Evolutionary conservation across 176 grass and related monocot species (phyloP).

Genomic region (Bonia amplexicaulis): DNA sequence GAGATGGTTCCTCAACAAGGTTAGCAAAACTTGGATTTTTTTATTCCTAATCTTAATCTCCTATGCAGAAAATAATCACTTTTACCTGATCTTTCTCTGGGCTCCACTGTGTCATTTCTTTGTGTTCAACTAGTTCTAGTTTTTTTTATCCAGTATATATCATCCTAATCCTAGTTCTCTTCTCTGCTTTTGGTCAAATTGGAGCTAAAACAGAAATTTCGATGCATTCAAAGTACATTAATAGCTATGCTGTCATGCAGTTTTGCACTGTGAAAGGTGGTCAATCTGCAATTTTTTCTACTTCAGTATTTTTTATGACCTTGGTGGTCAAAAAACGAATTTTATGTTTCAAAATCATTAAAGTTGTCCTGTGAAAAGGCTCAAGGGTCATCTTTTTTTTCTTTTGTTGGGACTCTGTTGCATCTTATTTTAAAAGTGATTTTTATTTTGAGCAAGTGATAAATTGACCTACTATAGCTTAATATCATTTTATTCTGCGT

Average conservation of each 20-base stretch:
- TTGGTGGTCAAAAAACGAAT: not conserved
- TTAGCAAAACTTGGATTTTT: slow-evolving; percentile 35
- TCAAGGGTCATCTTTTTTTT: not conserved
- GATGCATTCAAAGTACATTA: not conserved
- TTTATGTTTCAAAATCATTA: not conserved
- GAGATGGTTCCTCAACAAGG: slow-evolving; percentile 47
- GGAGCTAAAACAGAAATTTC: slow-evolving; percentile 7
- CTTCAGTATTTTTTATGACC: not conserved
- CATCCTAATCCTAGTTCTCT: not conserved
- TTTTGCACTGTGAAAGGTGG: slow-evolving; percentile 4
- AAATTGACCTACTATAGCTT: not conserved
- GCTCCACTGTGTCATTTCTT: not conserved
- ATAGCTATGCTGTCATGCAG: not conserved
- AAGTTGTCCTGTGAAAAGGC: slow-evolving; percentile 3
- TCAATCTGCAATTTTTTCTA: slow-evolving; percentile 6
- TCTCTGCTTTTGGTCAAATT: slow-evolving; percentile 17
- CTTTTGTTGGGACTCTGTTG: not conserved
- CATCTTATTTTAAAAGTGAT: not conserved
- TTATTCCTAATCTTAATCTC: not conserved
- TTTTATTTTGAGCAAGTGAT: slow-evolving; percentile 19
- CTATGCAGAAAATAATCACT: not conserved
- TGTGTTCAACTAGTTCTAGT: slow-evolving; percentile 1
- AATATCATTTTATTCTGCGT: not conserved
- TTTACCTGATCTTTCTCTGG: slow-evolving; percentile 6
- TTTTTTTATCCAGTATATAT: not conserved